Base-by-base conservation (phyloP, 805 yeast genomes). In the Barnettozyma californica region DNA sequence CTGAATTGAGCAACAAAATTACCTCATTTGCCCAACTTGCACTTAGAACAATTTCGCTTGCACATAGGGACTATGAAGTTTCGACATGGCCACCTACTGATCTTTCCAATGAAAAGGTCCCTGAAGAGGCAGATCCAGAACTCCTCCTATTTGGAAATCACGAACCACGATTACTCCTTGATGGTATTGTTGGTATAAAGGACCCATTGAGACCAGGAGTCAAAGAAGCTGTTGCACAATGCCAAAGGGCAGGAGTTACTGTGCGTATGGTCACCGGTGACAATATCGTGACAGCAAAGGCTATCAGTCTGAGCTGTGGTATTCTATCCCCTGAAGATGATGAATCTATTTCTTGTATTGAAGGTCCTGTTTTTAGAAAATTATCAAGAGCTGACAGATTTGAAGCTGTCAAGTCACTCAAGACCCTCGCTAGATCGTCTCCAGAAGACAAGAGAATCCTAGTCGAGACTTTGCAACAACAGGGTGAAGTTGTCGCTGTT, bases 261-360 rank as follows among this genome's bases (percentile, higher is more conserved):
- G 98, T 94, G 18, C 77, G 97, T 57, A 94, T 94, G 99, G 97
- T 94, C 41, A 94, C 99, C 19, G 99, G 99, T 66, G 99, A 94
- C 66, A 92, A 92, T 62, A 65, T 92, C 49, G 69, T 81, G 40
- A 94, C 99, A 2, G 99, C 99, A 5, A 81, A 79, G 55, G 95
- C 98, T 0, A 94, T 94, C 56, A 89, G 97, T 2, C 71, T 76
- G 51, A 84, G 83, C 47, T 94, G 98, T 71, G 88, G 91, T 50
- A 94, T 94, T 38, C 42, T 73, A 16, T 47, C 55, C 6, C 61
- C 59, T n/a, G 81, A 76, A 19, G 78, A 78, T 44, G 65, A 76
- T 16, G 77, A 79, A 54, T 78, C 78, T 26, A 69, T 69, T 34
- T 74, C 84, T 14, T 86, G 82, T 49, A 87, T 94, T 90, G 98